Conservation (phyloP, 2,329 filamentous ascomycete genomes). For the Geosmithia putterillii region DNA sequence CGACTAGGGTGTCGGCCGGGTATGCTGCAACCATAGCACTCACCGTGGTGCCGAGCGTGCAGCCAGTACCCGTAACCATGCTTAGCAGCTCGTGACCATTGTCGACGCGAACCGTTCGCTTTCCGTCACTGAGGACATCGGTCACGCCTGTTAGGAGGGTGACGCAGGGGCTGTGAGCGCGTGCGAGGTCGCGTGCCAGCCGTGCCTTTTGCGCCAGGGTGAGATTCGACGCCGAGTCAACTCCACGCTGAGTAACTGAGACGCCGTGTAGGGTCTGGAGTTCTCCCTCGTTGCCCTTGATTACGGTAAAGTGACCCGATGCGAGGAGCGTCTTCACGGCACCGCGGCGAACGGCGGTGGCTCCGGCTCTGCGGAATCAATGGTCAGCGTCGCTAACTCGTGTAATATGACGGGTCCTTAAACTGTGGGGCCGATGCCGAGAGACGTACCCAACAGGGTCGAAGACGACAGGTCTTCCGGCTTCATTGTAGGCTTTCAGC, state of each 20-base stretch:
- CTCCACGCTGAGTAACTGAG: constrained; percentile 54
- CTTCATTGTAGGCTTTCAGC: constrained; percentile 67
- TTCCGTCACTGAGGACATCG: constrained; percentile 70
- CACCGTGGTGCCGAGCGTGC: constrained; percentile 71
- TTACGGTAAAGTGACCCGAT: constrained; percentile 68
- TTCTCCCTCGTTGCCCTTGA: constrained; percentile 91
- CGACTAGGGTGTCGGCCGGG: constrained; percentile 52
- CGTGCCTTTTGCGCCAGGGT: constrained; percentile 37
- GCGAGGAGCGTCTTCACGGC: constrained; percentile 61
- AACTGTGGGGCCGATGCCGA: not conserved
- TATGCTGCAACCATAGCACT: constrained; percentile 61
- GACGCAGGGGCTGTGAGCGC: constrained; percentile 55
- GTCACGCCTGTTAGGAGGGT: constrained; percentile 71
- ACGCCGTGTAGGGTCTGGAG: constrained; percentile 61
- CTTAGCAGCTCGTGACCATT: constrained; percentile 69
- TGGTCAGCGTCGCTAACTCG: not conserved
- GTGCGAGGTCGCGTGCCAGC: constrained; percentile 56
- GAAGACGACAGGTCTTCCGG: constrained; percentile 63
- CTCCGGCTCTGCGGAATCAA: constrained; percentile 48
- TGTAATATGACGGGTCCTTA: not conserved
- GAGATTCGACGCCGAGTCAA: constrained; percentile 60
- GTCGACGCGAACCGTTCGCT: constrained; percentile 49
- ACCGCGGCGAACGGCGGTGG: constrained; percentile 59
- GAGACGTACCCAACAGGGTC: constrained; percentile 68
- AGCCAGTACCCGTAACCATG: constrained; percentile 69